Percentiles rank a stretch among this genome's conserved stretches.
Conservation (phyloP, 2,329 filamentous ascomycete species). For the Simplicillium sp. region DNA sequence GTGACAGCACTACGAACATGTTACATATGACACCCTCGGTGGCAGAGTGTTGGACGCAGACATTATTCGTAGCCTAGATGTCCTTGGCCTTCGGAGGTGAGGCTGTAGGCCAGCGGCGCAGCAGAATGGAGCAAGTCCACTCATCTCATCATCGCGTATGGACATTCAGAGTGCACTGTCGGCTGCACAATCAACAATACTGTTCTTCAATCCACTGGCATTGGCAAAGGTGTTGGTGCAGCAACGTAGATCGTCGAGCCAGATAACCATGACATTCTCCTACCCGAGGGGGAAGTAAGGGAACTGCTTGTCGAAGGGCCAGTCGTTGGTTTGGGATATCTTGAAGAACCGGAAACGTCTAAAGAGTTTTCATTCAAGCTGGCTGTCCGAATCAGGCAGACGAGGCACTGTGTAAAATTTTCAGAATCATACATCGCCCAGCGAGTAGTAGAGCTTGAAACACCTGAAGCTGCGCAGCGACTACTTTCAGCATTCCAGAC, state of each 20-base stretch:
- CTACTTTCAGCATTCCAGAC: not conserved
- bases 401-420: slow-evolving; percentile 34
- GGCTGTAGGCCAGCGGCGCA: slow-evolving; percentile 42
- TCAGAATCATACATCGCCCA: not conserved
- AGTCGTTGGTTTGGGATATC: slow-evolving; percentile 53
- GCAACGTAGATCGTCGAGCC: slow-evolving; percentile 43
- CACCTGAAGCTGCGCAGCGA: not conserved
- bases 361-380: slow-evolving; percentile 48
- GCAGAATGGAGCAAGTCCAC: slow-evolving; percentile 35
- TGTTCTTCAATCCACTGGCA: slow-evolving; percentile 30
- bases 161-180: slow-evolving; percentile 43
- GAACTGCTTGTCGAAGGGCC: slow-evolving; percentile 48
- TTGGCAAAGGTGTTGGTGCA: slow-evolving; percentile 37
- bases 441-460: not conserved
- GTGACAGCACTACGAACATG: slow-evolving; percentile 35
- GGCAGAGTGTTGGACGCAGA: slow-evolving; percentile 35
- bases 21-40: slow-evolving; percentile 41
- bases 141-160: slow-evolving; percentile 41
- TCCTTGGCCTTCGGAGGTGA: slow-evolving; percentile 41
- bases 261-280: slow-evolving; percentile 32
- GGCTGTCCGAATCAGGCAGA: slow-evolving; percentile 29
- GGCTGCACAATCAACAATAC: slow-evolving; percentile 38
- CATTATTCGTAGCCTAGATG: slow-evolving; percentile 34
- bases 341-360: slow-evolving; percentile 49
- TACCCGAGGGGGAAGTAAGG: slow-evolving; percentile 38